Percentiles rank a stretch among this genome's conserved stretches.
Evolutionary conservation across 2,329 filamentous ascomycete genomes (phyloP).

Genomic region (Huntiella decipiens): DNA sequence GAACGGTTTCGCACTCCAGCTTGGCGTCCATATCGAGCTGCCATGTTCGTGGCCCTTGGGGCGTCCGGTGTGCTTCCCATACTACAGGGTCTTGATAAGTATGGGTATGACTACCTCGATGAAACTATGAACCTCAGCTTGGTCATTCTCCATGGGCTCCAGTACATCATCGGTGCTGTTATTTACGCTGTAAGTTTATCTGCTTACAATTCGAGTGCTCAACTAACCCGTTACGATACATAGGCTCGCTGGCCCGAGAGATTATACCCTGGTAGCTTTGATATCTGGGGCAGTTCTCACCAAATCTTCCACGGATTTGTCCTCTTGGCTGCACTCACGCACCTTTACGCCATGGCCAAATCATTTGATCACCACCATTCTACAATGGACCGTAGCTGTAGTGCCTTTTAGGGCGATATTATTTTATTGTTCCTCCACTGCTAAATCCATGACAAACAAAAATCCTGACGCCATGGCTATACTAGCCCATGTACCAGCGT

Average conservation of each 20-base stretch:
- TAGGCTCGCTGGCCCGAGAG: constrained; percentile 69
- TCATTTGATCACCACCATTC: constrained; percentile 77
- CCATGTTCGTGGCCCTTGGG: constrained; percentile 80
- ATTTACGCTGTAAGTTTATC: constrained; percentile 55
- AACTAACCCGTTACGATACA: background rate
- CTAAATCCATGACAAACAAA: constrained; percentile 46
- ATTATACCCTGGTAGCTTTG: constrained; percentile 56
- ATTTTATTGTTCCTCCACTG: constrained; percentile 21
- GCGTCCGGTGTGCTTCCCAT: constrained; percentile 69
- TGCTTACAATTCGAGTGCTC: background rate
- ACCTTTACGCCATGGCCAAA: constrained; percentile 62
- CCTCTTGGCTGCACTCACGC: constrained; percentile 59
- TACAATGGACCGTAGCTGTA: constrained; percentile 33
- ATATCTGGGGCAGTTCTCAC: constrained; percentile 85
- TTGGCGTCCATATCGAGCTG: constrained; percentile 68
- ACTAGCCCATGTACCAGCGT: constrained; percentile 48
- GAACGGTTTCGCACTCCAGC: constrained; percentile 67
- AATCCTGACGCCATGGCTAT: constrained; percentile 48
- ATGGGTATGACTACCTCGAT: constrained; percentile 47
- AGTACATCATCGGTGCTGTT: constrained; percentile 73
- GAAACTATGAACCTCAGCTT: constrained; percentile 62
- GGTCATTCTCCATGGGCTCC: constrained; percentile 57
- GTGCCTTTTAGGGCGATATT: constrained; percentile 6
- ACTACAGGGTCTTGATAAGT: constrained; percentile 50
- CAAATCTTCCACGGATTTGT: constrained; percentile 92